Base-by-base conservation (phyloP, 208 protist genomes). In the Leishmania tropica region DNA sequence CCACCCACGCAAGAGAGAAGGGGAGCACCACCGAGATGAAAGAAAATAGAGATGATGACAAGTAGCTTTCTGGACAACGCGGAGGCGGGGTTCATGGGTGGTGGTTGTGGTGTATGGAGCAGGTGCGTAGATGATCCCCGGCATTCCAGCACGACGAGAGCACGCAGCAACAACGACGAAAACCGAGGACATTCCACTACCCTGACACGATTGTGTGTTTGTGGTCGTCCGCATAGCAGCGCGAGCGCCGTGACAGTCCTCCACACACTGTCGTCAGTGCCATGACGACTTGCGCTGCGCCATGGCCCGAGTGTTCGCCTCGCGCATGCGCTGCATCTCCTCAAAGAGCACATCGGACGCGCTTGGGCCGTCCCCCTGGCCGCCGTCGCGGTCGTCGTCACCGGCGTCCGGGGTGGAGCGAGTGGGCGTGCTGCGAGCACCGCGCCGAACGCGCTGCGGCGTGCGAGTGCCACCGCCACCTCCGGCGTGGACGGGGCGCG, bases 221-320 rank as follows among this genome's bases (percentile, higher is more conserved):
- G 21, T n/a, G 67, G 21, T 68, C 31, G 31, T 68, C 62, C 13
- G 62, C 15, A n/a, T 47, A 45, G 37, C 19, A 47, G 67, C 21
- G 13, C 62, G 15, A 35, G 62, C 13, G 31, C 62, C 15, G 31
- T 31, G 62, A 78, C 28, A 60, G 13, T 37, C 54, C 45, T 40
- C 4, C 11, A 68, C 28, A 31, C 62, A 68, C 28, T 35, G 24
- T 75, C 10, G 19, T 87, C 64, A 90, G 67, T 87, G 84, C 84
- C 87, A 87, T 19, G 48, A 71, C 37, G 84, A 70, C 67, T 89
- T 87, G 60, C 83, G 65, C 24, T 88, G 87, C 68, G 80, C 81
- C 73, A 95, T 87, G 6, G 93, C 93, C 28, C 84, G 85, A 62
- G 81, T 85, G 75, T 96, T 96, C 64, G 91, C 88, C 47, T 92